phyloP scores from a whole-genome alignment of 2,329 filamentous ascomycete genomes.

The Intubia oerlemansii region DNA sequence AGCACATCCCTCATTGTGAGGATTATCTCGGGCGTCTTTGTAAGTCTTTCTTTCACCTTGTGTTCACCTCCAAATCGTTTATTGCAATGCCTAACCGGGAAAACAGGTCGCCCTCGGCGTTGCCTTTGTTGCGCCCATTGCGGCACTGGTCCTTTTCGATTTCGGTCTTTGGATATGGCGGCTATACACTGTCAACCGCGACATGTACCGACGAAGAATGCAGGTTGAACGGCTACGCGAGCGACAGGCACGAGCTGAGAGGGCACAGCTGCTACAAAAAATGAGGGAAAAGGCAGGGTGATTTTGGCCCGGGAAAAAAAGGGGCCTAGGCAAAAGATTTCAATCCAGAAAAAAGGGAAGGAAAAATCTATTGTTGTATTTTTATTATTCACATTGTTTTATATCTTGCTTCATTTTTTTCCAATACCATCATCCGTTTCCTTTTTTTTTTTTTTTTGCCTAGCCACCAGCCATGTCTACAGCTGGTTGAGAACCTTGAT shows the following conservation, averaged over 20 bases:
- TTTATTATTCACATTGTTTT: neutral
- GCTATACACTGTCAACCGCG: slow-evolving; percentile 12
- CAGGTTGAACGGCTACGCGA: too few relatives aligned
- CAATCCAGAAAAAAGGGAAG: too few relatives aligned
- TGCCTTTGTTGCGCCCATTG: slow-evolving; percentile 23
- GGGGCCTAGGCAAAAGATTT: too few relatives aligned
- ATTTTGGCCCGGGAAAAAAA: neutral
- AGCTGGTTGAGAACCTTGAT: slow-evolving; percentile 63
- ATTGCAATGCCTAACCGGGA: too few relatives aligned
- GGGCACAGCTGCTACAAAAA: neutral
- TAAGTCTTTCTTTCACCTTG: neutral
- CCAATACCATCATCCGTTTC: neutral
- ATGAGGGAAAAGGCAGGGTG: neutral
- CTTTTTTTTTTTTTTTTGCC: neutral
- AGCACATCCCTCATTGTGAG: slow-evolving; percentile 4
- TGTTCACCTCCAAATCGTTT: too few relatives aligned
- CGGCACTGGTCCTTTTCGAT: slow-evolving; percentile 27
- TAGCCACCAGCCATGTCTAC: too few relatives aligned
- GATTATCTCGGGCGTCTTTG: slow-evolving; percentile 8
- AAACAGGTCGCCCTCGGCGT: slow-evolving; percentile 23
- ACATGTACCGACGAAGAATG: neutral
- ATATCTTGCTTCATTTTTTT: neutral
- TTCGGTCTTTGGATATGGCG: slow-evolving; percentile 31
- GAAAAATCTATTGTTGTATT: too few relatives aligned
- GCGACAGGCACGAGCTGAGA: too few relatives aligned